These are phyloP conservation scores for Eucalyptus regnans DNA, from an alignment of 345 rosid species.

Conservation along the genomic window DNA sequence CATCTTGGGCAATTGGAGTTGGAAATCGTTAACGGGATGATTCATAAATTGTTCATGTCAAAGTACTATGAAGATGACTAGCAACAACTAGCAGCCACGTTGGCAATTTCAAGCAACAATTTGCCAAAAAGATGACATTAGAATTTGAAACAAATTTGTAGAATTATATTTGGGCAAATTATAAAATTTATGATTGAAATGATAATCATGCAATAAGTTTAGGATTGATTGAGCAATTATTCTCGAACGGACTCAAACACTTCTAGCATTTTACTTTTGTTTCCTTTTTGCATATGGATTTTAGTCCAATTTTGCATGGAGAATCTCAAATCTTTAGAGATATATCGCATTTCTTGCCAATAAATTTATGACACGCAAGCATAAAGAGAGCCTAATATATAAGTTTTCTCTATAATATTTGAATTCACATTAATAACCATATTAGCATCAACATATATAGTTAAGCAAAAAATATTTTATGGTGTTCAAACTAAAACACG, in stretches of 20 bases:
- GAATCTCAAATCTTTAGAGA: not conserved
- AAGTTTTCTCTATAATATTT: not conserved
- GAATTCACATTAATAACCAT: not conserved
- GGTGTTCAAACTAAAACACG: not conserved
- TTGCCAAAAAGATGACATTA: accelerated
- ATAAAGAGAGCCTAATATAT: not conserved
- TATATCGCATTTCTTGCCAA: not conserved
- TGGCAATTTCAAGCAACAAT: not conserved
- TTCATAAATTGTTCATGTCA: too few relatives aligned
- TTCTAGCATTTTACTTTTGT: not conserved
- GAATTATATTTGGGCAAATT: not conserved
- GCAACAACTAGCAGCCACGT: accelerated
- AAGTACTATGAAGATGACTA: not conserved
- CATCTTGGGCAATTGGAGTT: too few relatives aligned
- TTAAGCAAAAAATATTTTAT: not conserved
- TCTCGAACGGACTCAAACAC: not conserved
- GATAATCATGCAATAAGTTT: accelerated
- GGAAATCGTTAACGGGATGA: accelerated
- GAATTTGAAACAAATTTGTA: not conserved
- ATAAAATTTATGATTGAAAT: accelerated
- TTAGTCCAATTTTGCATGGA: not conserved
- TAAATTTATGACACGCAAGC: not conserved
- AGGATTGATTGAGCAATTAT: not conserved
- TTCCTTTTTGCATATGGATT: not conserved
- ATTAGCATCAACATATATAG: not conserved